Base-by-base conservation (phyloP, 2,329 filamentous ascomycete species). In the Ceratocystis diversiconidia region DNA sequence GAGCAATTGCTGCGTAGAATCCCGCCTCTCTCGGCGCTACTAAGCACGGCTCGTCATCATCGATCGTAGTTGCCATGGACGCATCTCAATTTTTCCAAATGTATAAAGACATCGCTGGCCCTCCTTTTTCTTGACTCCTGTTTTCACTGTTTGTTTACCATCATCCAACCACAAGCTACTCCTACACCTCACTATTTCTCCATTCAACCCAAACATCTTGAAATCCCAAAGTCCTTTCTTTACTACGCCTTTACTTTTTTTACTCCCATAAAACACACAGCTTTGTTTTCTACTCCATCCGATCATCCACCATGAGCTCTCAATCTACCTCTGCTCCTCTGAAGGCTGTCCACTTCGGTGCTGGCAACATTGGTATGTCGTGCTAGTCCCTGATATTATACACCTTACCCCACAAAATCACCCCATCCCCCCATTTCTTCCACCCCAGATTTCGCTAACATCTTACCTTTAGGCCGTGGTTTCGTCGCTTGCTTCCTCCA, bases 401-500 rank as follows among this genome's bases (percentile, higher is more conserved):
- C 17, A 8, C 5, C 15, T 28, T 57, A 55, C 43, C 43, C 48
- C 15, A 32, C 57, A 36, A 46, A 30, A 36, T 19, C 41, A 17
- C 36, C 7, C 30, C 30, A 6, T 32, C 30, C 30, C 30, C 30
- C 30, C 5, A 32, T 32, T 32, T 32, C 30, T 32, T 32, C 30
- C 44, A 62, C 57, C 43, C 43, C 12, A 19, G 50, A 62, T 55
- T 30, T 43, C 22, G 60, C 64, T 65, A 63, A 65, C 44, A 32
- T 32, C 17, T 60, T 25, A 17, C 15, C 48, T 57, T 15, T 57
- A 80, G 78, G 82, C 76, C 87, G 88, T 75, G 88, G 90, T 75
- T 94, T 94, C 71, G 89, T 94, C 65, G 90, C 88, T 72, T 90
- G 90, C 77, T 94, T 96, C 79, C 84, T 97, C 50, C 90, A 96